A percentile compares a stretch with the other conserved stretches of the same genome.
Conservation (phyloP, 2,329 filamentous ascomycete genomes). For the Penicillium sumatraense region DNA sequence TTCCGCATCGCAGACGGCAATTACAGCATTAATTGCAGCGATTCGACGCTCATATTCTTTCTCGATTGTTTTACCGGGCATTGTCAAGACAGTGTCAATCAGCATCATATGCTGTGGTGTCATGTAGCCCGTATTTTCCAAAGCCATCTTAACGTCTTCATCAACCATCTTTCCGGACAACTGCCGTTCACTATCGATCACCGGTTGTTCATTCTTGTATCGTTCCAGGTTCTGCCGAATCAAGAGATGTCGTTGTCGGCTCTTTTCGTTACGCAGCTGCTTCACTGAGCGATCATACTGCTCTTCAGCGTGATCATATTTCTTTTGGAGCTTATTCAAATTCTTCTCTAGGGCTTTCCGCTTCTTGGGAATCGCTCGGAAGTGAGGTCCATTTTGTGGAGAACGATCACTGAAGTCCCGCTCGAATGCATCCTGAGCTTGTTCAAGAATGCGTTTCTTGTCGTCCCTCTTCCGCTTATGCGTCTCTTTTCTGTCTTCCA, state of each 20-base stretch:
- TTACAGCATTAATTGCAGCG: slow-evolving; percentile 29
- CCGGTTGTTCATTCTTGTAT: slow-evolving; percentile 35
- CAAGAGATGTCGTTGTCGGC: slow-evolving; percentile 21
- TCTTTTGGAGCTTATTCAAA: slow-evolving; percentile 12
- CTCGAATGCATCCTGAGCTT: slow-evolving; percentile 16
- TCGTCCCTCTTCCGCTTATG: slow-evolving; percentile 21
- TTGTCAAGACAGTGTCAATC: slow-evolving; percentile 28
- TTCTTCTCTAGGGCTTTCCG: slow-evolving; percentile 11
- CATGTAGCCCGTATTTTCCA: slow-evolving; percentile 28
- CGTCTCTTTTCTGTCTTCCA: slow-evolving; percentile 25
- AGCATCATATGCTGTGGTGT: slow-evolving; percentile 27
- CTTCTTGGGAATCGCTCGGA: slow-evolving; percentile 6
- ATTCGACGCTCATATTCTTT: slow-evolving; percentile 31
- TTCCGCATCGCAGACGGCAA: slow-evolving; percentile 31
- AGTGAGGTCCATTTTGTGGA: neutral
- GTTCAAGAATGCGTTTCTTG: slow-evolving; percentile 22
- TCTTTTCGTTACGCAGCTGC: slow-evolving; percentile 26
- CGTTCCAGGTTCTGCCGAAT: slow-evolving; percentile 30
- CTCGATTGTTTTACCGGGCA: slow-evolving; percentile 27
- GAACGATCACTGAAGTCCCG: slow-evolving; percentile 13
- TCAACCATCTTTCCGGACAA: slow-evolving; percentile 30
- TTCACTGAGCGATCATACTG: slow-evolving; percentile 15
- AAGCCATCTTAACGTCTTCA: slow-evolving; percentile 26
- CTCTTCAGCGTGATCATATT: slow-evolving; percentile 18
- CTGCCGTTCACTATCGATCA: slow-evolving; percentile 30